Conservation (phyloP, 2,329 filamentous ascomycete species). For the Arachnopeziza araneosa region DNA sequence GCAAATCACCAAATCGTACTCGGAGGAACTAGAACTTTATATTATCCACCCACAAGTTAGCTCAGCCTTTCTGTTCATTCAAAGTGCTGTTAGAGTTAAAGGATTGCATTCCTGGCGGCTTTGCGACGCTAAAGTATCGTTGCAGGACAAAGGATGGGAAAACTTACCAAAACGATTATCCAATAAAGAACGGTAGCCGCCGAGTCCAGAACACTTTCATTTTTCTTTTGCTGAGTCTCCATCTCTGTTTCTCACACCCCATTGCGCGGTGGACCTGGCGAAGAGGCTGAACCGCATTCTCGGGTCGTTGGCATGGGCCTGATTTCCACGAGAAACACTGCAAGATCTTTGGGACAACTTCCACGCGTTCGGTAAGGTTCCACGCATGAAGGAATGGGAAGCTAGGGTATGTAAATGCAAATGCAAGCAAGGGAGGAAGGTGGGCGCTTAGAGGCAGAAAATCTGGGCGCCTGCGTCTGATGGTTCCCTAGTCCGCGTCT, state of each 20-base stretch:
- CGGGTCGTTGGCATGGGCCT: no score
- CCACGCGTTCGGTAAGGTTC: not conserved
- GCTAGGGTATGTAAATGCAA: not conserved
- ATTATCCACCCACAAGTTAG: not conserved
- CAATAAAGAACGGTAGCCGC: not conserved
- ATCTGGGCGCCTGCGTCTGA: not conserved
- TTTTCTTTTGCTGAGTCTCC: no score
- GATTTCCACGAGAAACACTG: not conserved
- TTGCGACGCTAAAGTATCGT: not conserved
- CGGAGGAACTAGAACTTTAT: not conserved
- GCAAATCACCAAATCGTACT: not conserved
- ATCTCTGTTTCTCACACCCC: no score
- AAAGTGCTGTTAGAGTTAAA: not conserved
- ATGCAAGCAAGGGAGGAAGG: not conserved
- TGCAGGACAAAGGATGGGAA: not conserved
- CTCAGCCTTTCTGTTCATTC: not conserved
- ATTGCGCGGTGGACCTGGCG: no score
- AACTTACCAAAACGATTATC: not conserved
- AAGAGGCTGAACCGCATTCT: no score
- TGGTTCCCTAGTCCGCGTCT: not conserved
- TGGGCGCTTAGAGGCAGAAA: not conserved
- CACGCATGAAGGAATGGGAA: not conserved
- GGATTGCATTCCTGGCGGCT: not conserved
- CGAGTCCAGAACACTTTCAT: no score
- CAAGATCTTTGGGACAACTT: not conserved